Evolutionary conservation across 75 land plant genomes (phyloP).

Genomic region (Pinus taeda): DNA sequence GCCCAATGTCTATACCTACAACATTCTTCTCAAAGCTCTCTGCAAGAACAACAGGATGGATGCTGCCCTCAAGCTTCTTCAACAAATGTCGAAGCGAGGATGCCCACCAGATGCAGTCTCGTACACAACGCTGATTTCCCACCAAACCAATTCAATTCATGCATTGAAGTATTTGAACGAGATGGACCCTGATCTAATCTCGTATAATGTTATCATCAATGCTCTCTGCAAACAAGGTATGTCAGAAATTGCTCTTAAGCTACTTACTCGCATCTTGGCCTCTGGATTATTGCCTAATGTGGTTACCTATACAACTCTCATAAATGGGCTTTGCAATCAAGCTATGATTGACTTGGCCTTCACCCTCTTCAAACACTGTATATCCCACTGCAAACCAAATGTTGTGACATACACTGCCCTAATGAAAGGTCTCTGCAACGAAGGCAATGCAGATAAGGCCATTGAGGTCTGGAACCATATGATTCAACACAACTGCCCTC

Average conservation of each 20-base stretch:
- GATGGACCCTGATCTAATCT: too few relatives aligned
- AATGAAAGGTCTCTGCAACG: slow-evolving; percentile 42
- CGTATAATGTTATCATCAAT: too few relatives aligned
- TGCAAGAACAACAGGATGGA: slow-evolving; percentile 55
- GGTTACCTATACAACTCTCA: slow-evolving; percentile 10
- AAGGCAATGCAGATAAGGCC: slow-evolving; percentile 30
- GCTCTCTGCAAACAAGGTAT: too few relatives aligned
- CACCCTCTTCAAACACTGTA: neutral
- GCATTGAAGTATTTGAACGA: too few relatives aligned
- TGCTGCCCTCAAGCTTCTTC: slow-evolving; percentile 44
- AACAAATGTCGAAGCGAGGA: slow-evolving; percentile 45
- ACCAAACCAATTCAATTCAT: neutral
- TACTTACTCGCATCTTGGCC: neutral
- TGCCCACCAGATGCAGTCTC: slow-evolving; percentile 59
- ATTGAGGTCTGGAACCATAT: slow-evolving; percentile 34
- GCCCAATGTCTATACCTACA: slow-evolving; percentile 67
- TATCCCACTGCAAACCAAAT: slow-evolving; percentile 35
- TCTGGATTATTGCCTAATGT: slow-evolving; percentile 2
- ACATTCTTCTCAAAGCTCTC: slow-evolving; percentile 56
- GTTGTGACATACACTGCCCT: slow-evolving; percentile 39
- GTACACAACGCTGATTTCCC: slow-evolving; percentile 51
- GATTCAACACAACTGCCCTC: slow-evolving; percentile 21
- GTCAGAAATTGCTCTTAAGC: neutral
- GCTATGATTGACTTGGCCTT: slow-evolving; percentile 1
- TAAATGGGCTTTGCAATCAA: slow-evolving; percentile 9